Percentiles rank a stretch among this genome's conserved stretches.
These are phyloP conservation scores for Cystobasidiopsis lactophilus DNA, from an alignment of 768 basidiomycete species.

Conservation along the genomic window DNA sequence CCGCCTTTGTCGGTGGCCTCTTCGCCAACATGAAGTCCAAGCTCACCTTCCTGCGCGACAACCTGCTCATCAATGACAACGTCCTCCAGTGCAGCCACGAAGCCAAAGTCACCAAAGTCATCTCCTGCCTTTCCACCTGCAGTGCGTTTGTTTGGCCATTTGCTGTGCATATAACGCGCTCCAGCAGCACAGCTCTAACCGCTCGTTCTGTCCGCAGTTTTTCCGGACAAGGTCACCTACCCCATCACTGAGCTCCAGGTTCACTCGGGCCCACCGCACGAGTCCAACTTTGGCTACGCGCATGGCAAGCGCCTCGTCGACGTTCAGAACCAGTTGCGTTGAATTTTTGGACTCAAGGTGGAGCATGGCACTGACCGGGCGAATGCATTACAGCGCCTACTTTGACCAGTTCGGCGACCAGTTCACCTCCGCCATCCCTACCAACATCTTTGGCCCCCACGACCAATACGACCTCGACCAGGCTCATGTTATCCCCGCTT, in stretches of 20 bases:
- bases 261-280: constrained; percentile 75
- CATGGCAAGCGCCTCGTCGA: constrained; percentile 92
- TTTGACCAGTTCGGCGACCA: constrained; percentile 84
- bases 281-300: constrained; percentile 89
- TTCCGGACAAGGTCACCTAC: constrained; percentile 83
- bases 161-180: constrained; percentile 71
- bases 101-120: constrained; percentile 23
- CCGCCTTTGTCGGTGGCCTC: constrained; percentile 78
- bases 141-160: constrained; percentile 21
- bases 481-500: constrained; percentile 80
- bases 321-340: constrained; percentile 66
- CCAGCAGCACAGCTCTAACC: constrained; percentile 23
- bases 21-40: constrained; percentile 94
- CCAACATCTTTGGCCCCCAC: constrained; percentile 84
- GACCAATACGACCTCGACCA: constrained; percentile 86
- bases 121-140: background rate
- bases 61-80: constrained; percentile 86
- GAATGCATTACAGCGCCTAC: constrained; percentile 48
- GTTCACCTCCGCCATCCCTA: constrained; percentile 91
- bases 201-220: constrained; percentile 56
- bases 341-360: background rate
- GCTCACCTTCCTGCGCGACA: constrained; percentile 83
- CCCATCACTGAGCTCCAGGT: constrained; percentile 84
- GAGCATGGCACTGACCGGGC: background rate
- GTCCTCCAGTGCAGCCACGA: constrained; percentile 55